Evolutionary conservation across 768 basidiomycete species (phyloP).

Genomic region (Termitomyces sp.): DNA sequence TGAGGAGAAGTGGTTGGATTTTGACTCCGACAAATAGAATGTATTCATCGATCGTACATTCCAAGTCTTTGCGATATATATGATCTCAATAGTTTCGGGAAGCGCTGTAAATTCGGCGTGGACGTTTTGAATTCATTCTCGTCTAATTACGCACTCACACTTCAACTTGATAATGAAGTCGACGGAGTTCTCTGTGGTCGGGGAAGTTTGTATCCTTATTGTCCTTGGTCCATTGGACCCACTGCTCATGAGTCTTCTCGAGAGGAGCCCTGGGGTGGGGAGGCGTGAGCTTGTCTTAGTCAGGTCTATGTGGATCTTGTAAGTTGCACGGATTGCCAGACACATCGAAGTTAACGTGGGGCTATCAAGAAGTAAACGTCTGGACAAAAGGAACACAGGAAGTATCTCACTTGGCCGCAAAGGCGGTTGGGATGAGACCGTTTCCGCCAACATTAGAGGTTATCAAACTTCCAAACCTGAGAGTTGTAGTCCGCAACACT

Average conservation of each 20-base stretch:
- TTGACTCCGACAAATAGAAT: too few relatives aligned
- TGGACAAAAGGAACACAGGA: not conserved
- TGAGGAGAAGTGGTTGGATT: too few relatives aligned
- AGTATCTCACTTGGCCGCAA: not conserved
- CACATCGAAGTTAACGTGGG: not conserved
- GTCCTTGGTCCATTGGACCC: not conserved
- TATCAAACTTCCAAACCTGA: not conserved
- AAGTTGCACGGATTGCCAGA: not conserved
- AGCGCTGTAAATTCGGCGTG: too few relatives aligned
- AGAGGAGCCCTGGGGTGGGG: not conserved
- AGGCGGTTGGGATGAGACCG: not conserved
- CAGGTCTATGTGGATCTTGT: not conserved
- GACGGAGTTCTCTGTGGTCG: not conserved
- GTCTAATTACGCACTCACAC: too few relatives aligned
- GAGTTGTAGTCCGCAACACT: not conserved
- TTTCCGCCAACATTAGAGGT: not conserved
- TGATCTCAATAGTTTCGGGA: too few relatives aligned
- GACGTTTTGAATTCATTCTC: too few relatives aligned
- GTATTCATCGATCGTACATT: too few relatives aligned
- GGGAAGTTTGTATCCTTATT: not conserved
- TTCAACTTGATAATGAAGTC: not conserved
- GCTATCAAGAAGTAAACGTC: not conserved
- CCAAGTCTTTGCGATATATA: too few relatives aligned
- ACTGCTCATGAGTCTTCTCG: not conserved
- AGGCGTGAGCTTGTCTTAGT: not conserved